These are phyloP conservation scores for Solanum lycopersicoides DNA, from an alignment of 257 asterid genomes.

Conservation along the genomic window DNA sequence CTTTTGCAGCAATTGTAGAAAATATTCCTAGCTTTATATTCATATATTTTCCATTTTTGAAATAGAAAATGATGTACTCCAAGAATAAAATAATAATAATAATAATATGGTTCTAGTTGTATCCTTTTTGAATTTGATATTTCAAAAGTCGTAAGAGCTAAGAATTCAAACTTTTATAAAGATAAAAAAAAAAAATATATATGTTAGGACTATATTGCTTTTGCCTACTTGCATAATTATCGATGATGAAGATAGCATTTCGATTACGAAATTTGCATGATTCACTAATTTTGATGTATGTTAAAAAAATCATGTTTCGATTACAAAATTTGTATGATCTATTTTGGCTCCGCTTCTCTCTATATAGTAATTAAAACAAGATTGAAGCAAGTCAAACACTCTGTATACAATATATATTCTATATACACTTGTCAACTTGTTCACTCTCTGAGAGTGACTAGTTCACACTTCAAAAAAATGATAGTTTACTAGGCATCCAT, in stretches of 20 bases:
- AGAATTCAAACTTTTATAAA: neutral
- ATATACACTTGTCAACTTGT: neutral
- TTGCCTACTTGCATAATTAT: neutral
- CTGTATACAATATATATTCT: neutral
- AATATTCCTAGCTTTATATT: neutral
- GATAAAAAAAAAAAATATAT: neutral
- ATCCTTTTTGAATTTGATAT: neutral
- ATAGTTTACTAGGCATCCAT: neutral
- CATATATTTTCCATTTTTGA: neutral
- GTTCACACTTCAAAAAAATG: neutral
- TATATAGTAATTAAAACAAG: no score
- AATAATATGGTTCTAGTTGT: neutral
- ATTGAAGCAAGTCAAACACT: no score
- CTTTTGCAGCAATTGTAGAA: neutral
- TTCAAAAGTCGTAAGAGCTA: neutral
- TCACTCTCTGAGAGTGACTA: neutral
- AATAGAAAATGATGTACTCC: neutral
- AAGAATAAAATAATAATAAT: neutral
- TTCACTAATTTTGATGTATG: neutral
- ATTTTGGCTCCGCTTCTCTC: neutral
- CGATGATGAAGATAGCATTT: neutral
- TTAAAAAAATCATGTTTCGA: no score
- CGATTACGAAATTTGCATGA: rapidly evolving
- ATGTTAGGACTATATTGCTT: neutral
- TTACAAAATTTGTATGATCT: rapidly evolving